These are phyloP conservation scores for Apiotrichum akiyoshidainum DNA, from an alignment of 1,284 basidiomycete genomes.

Conservation along the genomic window DNA sequence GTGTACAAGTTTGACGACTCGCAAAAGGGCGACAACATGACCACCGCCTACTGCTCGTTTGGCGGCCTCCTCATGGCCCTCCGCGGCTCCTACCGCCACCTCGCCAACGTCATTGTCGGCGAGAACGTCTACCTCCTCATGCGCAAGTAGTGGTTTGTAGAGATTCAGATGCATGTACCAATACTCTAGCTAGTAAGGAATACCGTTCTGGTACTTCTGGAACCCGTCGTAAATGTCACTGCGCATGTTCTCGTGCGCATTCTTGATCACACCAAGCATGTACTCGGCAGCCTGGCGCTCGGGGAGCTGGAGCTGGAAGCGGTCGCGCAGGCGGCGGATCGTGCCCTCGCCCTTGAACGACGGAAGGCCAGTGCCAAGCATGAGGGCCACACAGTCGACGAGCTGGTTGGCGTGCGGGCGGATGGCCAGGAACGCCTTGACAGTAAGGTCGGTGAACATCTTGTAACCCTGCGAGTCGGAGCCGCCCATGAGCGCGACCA, in stretches of 20 bases:
- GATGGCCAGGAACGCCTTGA: conserved; percentile 94
- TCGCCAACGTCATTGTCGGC: conserved; percentile 86
- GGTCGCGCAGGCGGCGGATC: conserved; percentile 77
- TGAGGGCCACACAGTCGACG: conserved; percentile 80
- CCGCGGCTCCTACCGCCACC: conserved; percentile 86
- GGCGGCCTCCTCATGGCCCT: conserved; percentile 95
- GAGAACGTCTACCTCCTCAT: conserved; percentile 89
- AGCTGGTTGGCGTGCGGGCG: conserved; percentile 87
- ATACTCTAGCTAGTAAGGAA: conserved; percentile 32
- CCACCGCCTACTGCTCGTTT: conserved; percentile 89
- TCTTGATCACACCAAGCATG: conserved; percentile 82
- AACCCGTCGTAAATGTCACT: conserved; percentile 89
- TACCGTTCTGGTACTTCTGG: conserved; percentile 50
- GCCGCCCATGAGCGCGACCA: conserved; percentile 97
- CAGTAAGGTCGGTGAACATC: conserved; percentile 86
- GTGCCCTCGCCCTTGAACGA: conserved; percentile 95
- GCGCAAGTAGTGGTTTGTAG: conserved; percentile 58
- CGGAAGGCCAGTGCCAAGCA: conserved; percentile 91
- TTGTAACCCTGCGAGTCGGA: conserved; percentile 87
- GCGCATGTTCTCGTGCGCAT: conserved; percentile 91
- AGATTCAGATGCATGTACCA: conserved; percentile 20
- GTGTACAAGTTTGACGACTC: conserved; percentile 93
- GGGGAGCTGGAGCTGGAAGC: conserved; percentile 77
- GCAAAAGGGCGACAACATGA: conserved; percentile 58
- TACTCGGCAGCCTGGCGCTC: conserved; percentile 90